Conservation (phyloP, 306 rosid species). For the Hylodesmum podocarpum region DNA sequence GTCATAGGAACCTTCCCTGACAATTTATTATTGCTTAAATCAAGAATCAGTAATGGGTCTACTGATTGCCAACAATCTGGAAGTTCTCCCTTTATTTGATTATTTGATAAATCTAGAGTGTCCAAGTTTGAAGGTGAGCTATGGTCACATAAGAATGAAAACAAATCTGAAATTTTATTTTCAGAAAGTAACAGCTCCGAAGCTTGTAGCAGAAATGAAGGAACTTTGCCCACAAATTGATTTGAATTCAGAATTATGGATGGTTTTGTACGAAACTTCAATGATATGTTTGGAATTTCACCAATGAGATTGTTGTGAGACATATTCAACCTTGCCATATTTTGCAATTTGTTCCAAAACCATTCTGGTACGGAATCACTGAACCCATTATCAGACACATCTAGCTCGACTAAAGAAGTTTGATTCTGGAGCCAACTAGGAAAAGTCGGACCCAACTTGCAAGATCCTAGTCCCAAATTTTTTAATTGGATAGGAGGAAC, state of each 20-base stretch:
- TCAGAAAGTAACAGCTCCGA: background rate
- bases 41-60: background rate
- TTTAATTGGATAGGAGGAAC: background rate
- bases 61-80: slow-evolving; percentile 9
- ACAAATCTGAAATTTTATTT: slow-evolving; percentile 11
- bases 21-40: slow-evolving; percentile 15
- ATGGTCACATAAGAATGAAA: background rate
- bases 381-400: background rate
- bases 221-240: slow-evolving; percentile 2
- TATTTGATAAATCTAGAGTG: background rate
- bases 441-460: slow-evolving; percentile 20
- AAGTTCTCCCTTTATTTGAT: slow-evolving; percentile 1
- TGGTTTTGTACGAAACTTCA: background rate
- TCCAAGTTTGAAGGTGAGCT: background rate
- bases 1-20: slow-evolving; percentile 2
- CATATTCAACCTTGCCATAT: accelerated
- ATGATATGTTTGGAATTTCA: background rate
- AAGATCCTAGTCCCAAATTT: background rate
- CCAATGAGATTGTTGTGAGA: slow-evolving; percentile 8
- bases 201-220: background rate
- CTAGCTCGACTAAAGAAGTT: accelerated
- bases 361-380: background rate
- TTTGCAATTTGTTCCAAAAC: background rate
- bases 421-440: slow-evolving; percentile 11
- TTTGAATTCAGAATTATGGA: background rate